These are phyloP conservation scores for Papilionanthe hybrid DNA, from an alignment of 116 monocot species.

Conservation along the genomic window DNA sequence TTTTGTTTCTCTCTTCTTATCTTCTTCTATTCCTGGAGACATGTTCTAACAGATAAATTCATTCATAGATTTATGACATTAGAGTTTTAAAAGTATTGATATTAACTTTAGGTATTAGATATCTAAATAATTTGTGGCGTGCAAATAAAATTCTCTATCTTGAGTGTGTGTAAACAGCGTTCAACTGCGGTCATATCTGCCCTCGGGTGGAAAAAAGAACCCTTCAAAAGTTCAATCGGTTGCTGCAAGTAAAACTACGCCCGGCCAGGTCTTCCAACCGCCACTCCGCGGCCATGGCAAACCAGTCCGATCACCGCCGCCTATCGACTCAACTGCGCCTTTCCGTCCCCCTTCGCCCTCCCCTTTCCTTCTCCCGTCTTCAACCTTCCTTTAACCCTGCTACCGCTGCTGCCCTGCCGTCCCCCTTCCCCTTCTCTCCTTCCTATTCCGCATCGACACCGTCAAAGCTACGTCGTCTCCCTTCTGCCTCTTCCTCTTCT, in stretches of 20 bases:
- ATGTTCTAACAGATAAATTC: too few relatives aligned
- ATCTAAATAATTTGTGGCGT: too few relatives aligned
- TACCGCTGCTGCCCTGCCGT: neutral
- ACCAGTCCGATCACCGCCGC: neutral
- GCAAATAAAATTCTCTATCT: too few relatives aligned
- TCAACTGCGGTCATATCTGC: too few relatives aligned
- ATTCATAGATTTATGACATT: too few relatives aligned
- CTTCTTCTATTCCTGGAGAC: too few relatives aligned
- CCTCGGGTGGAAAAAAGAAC: too few relatives aligned
- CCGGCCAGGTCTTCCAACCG: neutral
- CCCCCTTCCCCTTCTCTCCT: constrained; percentile 6
- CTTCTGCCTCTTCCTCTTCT: constrained; percentile 12
- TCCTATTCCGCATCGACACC: constrained; percentile 9
- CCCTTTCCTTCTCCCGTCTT: neutral
- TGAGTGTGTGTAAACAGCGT: too few relatives aligned
- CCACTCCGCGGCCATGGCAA: constrained; percentile 1
- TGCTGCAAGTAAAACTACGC: neutral
- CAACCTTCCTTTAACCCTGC: neutral
- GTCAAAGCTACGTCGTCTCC: constrained; percentile 12
- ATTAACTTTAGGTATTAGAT: too few relatives aligned
- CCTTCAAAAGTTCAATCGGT: neutral
- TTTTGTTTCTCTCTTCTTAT: too few relatives aligned
- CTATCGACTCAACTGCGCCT: constrained; percentile 3
- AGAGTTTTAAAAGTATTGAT: too few relatives aligned
- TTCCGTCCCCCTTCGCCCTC: neutral